These are phyloP conservation scores for Amanita phalloides DNA, from an alignment of 768 basidiomycete genomes.

Conservation along the genomic window DNA sequence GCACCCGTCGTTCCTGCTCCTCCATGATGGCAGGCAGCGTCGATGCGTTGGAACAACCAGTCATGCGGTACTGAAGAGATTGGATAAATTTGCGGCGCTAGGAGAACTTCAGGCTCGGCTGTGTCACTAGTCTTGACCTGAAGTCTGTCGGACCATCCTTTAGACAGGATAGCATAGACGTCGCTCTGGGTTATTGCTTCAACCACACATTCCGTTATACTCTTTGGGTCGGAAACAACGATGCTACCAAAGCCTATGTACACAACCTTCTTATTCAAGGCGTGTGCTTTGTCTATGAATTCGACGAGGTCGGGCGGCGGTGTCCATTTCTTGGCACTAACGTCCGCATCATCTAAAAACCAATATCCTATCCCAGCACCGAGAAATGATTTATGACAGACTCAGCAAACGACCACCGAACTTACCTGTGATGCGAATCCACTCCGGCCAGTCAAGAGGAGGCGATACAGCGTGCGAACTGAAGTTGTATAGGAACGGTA, in stretches of 20 bases:
- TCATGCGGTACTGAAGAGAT: constrained; percentile 88
- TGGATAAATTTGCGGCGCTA: constrained; percentile 73
- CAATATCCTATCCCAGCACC: constrained; percentile 63
- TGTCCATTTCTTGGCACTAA: constrained; percentile 80
- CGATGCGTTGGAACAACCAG: constrained; percentile 90
- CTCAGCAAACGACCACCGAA: not conserved
- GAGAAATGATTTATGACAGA: not conserved
- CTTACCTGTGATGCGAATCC: constrained; percentile 87
- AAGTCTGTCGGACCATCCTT: constrained; percentile 95
- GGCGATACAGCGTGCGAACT: constrained; percentile 85
- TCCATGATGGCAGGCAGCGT: constrained; percentile 97
- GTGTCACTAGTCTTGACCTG: constrained; percentile 51
- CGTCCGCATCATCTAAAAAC: constrained; percentile 92
- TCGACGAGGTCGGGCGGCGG: constrained; percentile 71
- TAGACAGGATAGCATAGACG: constrained; percentile 88
- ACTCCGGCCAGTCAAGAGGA: constrained; percentile 97
- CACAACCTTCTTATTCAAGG: constrained; percentile 76
- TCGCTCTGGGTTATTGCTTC: constrained; percentile 82
- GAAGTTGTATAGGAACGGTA: constrained; percentile 97
- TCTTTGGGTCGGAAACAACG: constrained; percentile 88
- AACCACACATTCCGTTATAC: constrained; percentile 85
- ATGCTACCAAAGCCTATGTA: constrained; percentile 98
- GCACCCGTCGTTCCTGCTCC: constrained; percentile 96
- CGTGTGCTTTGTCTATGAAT: constrained; percentile 76
- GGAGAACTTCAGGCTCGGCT: constrained; percentile 52